Evolutionary conservation across 148 eudicot species (phyloP).

Genomic region (Nyssa sinensis): DNA sequence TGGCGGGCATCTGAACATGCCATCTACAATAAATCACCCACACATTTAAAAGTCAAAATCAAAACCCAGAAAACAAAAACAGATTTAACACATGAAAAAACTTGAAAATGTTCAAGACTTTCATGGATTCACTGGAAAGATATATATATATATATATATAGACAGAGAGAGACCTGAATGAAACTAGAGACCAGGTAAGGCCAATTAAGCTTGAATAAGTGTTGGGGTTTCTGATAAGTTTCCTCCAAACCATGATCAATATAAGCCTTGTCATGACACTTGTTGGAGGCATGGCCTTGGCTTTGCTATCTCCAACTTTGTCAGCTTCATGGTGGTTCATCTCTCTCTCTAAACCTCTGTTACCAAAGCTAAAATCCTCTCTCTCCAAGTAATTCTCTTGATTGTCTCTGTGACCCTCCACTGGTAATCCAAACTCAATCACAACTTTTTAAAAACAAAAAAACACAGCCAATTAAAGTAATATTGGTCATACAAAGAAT

Average conservation of each 20-base stretch:
- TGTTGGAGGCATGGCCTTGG: constrained; percentile 75
- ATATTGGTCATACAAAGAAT: too few relatives aligned
- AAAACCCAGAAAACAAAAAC: too few relatives aligned
- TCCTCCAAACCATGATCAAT: constrained; percentile 97
- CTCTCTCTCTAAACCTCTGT: constrained; percentile 39
- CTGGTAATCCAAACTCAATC: constrained; percentile 18
- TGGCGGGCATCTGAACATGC: constrained; percentile 84
- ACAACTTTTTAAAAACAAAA: not conserved
- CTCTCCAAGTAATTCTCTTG: constrained; percentile 59
- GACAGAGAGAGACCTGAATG: constrained; percentile 90
- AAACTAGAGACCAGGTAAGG: constrained; percentile 84
- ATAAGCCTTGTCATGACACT: constrained; percentile 98
- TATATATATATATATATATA: too few relatives aligned
- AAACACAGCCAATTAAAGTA: too few relatives aligned
- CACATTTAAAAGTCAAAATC: too few relatives aligned
- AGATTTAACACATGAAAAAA: too few relatives aligned
- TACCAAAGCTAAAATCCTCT: constrained; percentile 78
- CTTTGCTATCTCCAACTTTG: constrained; percentile 36
- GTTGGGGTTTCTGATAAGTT: constrained; percentile 92
- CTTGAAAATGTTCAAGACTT: too few relatives aligned
- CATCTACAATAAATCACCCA: constrained; percentile 48
- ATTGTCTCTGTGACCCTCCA: constrained; percentile 48
- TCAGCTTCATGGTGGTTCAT: constrained; percentile 32
- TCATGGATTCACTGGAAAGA: too few relatives aligned
- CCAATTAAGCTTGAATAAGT: constrained; percentile 93